Conservation (phyloP, 2,329 filamentous ascomycete species). For the Claviceps pazoutovae region DNA sequence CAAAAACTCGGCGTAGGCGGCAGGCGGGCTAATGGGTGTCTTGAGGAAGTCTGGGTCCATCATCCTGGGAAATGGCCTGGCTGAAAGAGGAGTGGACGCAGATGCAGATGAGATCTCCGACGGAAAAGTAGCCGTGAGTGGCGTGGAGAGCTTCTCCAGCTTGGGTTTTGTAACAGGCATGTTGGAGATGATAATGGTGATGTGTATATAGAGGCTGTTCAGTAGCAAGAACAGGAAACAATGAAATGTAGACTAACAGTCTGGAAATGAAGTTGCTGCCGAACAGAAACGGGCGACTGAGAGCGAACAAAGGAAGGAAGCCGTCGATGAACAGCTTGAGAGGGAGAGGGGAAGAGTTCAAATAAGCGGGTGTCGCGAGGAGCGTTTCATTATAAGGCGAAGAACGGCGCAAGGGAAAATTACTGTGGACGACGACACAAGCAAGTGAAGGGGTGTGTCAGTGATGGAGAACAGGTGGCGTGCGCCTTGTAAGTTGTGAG, state of each 20-base stretch:
- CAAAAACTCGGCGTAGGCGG: constrained; percentile 85
- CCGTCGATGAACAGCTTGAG: constrained; percentile 1
- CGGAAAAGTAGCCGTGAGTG: constrained; percentile 47
- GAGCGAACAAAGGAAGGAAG: neutral
- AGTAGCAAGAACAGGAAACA: neutral
- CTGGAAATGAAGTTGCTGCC: neutral
- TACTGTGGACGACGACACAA: neutral
- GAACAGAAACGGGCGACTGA: neutral
- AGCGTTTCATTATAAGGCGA: constrained; percentile 6
- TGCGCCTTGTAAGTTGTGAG: constrained; percentile 7
- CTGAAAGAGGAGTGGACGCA: constrained; percentile 53
- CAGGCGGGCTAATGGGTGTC: constrained; percentile 83
- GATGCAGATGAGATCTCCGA: constrained; percentile 48
- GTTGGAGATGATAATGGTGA: constrained; percentile 14
- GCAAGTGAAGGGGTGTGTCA: constrained; percentile 2
- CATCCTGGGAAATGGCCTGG: constrained; percentile 24
- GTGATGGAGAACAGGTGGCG: neutral
- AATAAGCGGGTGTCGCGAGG: constrained; percentile 3
- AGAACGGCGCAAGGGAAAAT: constrained; percentile 7
- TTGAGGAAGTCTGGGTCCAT: constrained; percentile 48
- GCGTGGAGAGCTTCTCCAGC: constrained; percentile 48
- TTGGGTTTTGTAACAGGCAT: constrained; percentile 44
- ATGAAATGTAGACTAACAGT: neutral
- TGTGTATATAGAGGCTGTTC: neutral
- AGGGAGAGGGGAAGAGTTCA: neutral